These are phyloP conservation scores for Ceratobasidium sp. DNA, from an alignment of 1,284 basidiomycete genomes.

Conservation along the genomic window DNA sequence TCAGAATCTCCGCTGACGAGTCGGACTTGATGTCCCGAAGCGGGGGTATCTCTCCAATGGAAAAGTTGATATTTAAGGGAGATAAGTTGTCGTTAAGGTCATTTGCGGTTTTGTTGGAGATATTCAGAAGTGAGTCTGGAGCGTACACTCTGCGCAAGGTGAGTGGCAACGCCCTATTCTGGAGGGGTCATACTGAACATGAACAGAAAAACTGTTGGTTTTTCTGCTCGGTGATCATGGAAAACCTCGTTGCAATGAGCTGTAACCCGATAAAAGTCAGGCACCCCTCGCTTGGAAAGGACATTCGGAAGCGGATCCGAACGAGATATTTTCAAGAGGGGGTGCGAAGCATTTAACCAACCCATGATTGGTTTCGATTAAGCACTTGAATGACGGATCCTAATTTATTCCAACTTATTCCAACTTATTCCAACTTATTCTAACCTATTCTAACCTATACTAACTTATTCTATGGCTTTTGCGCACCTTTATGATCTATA, in stretches of 20 bases:
- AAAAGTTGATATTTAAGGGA: slow-evolving; percentile 2
- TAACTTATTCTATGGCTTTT: neutral
- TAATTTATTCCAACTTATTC: slow-evolving; percentile 7
- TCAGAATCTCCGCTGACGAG: slow-evolving; percentile 3
- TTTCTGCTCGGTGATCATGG: slow-evolving; percentile 6
- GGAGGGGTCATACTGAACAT: neutral
- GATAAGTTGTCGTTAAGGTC: neutral
- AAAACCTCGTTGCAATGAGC: neutral
- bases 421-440: no score
- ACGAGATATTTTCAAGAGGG: neutral
- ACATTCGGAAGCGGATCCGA: neutral
- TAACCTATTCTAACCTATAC: no score
- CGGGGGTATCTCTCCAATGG: slow-evolving; percentile 4
- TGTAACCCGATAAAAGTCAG: neutral
- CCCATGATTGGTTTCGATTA: neutral
- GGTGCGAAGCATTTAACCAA: neutral
- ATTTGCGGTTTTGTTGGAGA: neutral
- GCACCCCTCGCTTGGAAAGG: neutral
- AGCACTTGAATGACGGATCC: neutral
- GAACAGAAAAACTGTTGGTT: slow-evolving; percentile 13
- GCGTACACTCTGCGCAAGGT: neutral
- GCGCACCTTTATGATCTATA: neutral
- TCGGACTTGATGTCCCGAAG: neutral
- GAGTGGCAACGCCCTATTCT: neutral
- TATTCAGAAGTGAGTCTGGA: neutral